Conservation (phyloP, 352 stramenopile genomes). For the Thraustotheca clavata region DNA sequence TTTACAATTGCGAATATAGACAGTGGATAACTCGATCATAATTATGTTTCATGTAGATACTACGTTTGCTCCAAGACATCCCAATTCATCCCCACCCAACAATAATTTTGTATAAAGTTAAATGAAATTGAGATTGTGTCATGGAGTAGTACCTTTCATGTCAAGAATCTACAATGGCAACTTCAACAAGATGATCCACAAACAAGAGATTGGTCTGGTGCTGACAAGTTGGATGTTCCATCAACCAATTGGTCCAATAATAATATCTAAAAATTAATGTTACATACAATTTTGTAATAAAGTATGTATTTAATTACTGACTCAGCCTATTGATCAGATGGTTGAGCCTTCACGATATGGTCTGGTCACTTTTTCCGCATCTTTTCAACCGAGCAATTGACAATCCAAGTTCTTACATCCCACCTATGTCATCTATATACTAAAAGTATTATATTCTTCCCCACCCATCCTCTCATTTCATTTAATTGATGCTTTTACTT, state of each 20-base stretch:
- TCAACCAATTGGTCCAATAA: neutral
- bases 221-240: constrained; percentile 3
- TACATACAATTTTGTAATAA: neutral
- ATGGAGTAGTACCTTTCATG: too few relatives aligned
- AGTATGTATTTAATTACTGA: neutral
- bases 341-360: neutral
- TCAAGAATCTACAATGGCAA: constrained; percentile 3
- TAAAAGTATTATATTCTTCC: neutral
- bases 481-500: neutral
- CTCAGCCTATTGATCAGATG: neutral
- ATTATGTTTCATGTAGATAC: too few relatives aligned
- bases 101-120: too few relatives aligned
- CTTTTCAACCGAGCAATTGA: neutral
- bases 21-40: too few relatives aligned
- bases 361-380: neutral
- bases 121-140: too few relatives aligned
- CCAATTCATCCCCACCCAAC: too few relatives aligned
- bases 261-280: neutral
- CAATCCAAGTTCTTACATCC: neutral
- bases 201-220: neutral
- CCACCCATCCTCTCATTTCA: neutral
- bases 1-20: too few relatives aligned
- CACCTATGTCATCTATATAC: neutral
- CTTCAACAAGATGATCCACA: neutral
- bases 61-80: too few relatives aligned